These are phyloP conservation scores for Jackrogersella minutella DNA, from an alignment of 495 filamentous ascomycete genomes.

Conservation along the genomic window DNA sequence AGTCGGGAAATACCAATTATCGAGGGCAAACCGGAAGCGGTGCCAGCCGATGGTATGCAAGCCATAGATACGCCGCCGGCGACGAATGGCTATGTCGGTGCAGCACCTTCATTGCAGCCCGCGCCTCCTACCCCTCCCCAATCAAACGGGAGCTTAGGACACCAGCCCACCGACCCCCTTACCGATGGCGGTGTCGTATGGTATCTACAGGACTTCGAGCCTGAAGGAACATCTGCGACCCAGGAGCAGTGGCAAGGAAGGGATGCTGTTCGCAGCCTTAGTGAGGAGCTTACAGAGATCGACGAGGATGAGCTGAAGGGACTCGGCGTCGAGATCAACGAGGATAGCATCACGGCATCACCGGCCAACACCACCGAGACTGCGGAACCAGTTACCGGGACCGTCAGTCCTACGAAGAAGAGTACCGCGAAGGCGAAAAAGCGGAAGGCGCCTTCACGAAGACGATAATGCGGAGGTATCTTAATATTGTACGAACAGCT, in stretches of 20 bases:
- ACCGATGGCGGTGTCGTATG: conserved; percentile 81
- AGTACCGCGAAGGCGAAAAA: conserved; percentile 44
- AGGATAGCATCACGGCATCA: conserved; percentile 53
- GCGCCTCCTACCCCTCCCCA: conserved; percentile 57
- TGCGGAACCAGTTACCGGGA: conserved; percentile 17
- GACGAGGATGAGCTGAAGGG: conserved; percentile 85
- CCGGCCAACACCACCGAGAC: conserved; percentile 42
- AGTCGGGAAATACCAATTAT: conserved; percentile 23
- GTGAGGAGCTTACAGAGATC: conserved; percentile 86
- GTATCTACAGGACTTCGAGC: conserved; percentile 87
- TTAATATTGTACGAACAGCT: conserved; percentile 28
- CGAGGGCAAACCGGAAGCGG: conserved; percentile 27
- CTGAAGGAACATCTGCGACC: conserved; percentile 69
- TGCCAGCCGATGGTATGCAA: conserved; percentile 45
- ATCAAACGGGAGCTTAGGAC: conserved; percentile 56
- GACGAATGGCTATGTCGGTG: conserved; percentile 45
- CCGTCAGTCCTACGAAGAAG: conserved; percentile 40
- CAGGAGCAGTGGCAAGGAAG: conserved; percentile 82
- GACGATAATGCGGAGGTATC: conserved; percentile 29
- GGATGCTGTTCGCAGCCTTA: conserved; percentile 77
- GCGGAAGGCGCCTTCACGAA: conserved; percentile 42
- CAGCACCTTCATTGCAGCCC: conserved; percentile 42
- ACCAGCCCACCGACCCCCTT: conserved; percentile 61
- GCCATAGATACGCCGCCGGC: conserved; percentile 51
- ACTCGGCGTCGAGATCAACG: conserved; percentile 55